A percentile compares a stretch with the other conserved stretches of the same genome.
Evolutionary conservation across 768 basidiomycete species (phyloP).

Genomic region (Leccinum subtestaceum): DNA sequence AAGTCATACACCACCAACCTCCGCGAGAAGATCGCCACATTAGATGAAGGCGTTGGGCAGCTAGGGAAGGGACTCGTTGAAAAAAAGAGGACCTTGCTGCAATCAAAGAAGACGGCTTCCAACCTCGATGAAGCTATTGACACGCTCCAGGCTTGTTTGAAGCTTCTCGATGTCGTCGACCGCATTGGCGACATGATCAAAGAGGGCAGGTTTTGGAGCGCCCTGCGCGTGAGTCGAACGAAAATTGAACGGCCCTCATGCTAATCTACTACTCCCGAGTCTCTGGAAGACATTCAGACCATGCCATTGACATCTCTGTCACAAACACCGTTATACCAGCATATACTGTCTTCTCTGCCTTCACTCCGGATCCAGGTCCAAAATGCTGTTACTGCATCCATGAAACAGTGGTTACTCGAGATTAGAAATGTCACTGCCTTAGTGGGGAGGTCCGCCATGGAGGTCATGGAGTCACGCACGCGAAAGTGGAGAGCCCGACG

Average conservation of each 20-base stretch:
- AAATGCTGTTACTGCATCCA: constrained; percentile 89
- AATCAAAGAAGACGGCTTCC: constrained; percentile 88
- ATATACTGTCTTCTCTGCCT: constrained; percentile 88
- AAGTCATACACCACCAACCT: constrained; percentile 95
- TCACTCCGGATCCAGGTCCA: constrained; percentile 87
- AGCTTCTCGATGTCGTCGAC: constrained; percentile 89
- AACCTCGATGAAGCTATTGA: constrained; percentile 98
- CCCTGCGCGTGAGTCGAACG: constrained; percentile 70
- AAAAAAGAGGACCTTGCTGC: constrained; percentile 88
- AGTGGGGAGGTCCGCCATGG: constrained; percentile 84
- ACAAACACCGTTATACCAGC: constrained; percentile 89
- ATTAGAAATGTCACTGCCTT: constrained; percentile 84
- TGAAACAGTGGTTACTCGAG: constrained; percentile 96
- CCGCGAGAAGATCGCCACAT: constrained; percentile 83
- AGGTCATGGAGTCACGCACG: constrained; percentile 82
- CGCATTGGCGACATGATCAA: constrained; percentile 91
- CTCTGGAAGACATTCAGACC: constrained; percentile 90
- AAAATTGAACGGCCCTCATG: constrained; percentile 23
- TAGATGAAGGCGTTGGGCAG: constrained; percentile 86
- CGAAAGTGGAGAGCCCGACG: constrained; percentile 80
- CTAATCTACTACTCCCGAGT: constrained; percentile 49
- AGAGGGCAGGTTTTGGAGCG: constrained; percentile 95
- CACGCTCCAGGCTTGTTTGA: constrained; percentile 87
- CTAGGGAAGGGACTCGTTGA: constrained; percentile 86
- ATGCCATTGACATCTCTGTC: constrained; percentile 87